Percentiles rank a stretch among this genome's conserved stretches.
These are phyloP conservation scores for Ganoderma boninense DNA, from an alignment of 1,284 basidiomycete species.

Conservation along the genomic window DNA sequence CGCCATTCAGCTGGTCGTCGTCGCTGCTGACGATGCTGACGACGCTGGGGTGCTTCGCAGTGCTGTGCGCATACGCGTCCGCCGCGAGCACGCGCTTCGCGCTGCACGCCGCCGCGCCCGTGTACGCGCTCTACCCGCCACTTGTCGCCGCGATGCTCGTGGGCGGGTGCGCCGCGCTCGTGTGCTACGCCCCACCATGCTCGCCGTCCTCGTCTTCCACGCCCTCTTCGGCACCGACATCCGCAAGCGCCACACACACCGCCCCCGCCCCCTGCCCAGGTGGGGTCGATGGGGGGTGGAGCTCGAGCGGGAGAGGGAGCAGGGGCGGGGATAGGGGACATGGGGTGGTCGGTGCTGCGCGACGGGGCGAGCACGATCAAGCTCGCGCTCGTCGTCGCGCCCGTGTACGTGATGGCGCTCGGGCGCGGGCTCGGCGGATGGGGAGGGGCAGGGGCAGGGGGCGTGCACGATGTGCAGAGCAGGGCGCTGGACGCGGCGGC, in stretches of 20 bases:
- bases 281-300: neutral
- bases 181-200: slow-evolving; percentile 30
- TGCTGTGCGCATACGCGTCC: slow-evolving; percentile 22
- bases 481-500: slow-evolving; percentile 28
- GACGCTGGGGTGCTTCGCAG: slow-evolving; percentile 19
- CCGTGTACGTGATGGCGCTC: slow-evolving; percentile 25
- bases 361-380: slow-evolving; percentile 30
- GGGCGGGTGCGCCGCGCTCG: slow-evolving; percentile 25
- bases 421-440: slow-evolving; percentile 12
- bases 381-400: slow-evolving; percentile 28
- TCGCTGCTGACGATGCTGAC: slow-evolving; percentile 26
- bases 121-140: slow-evolving; percentile 26
- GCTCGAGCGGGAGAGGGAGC: neutral
- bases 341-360: slow-evolving; percentile 23
- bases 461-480: slow-evolving; percentile 4
- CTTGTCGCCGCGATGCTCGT: slow-evolving; percentile 30
- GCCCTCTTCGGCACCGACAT: slow-evolving; percentile 27
- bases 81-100: slow-evolving; percentile 25
- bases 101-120: slow-evolving; percentile 24
- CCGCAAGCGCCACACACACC: slow-evolving; percentile 17
- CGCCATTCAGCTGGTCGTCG: slow-evolving; percentile 22
- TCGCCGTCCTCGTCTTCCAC: slow-evolving; percentile 27
- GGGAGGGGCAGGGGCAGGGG: neutral
- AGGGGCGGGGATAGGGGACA: neutral
- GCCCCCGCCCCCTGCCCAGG: slow-evolving; percentile 5